These are phyloP conservation scores for Incumbomyces lentus DNA, from an alignment of 2,329 filamentous ascomycete genomes.

Conservation along the genomic window DNA sequence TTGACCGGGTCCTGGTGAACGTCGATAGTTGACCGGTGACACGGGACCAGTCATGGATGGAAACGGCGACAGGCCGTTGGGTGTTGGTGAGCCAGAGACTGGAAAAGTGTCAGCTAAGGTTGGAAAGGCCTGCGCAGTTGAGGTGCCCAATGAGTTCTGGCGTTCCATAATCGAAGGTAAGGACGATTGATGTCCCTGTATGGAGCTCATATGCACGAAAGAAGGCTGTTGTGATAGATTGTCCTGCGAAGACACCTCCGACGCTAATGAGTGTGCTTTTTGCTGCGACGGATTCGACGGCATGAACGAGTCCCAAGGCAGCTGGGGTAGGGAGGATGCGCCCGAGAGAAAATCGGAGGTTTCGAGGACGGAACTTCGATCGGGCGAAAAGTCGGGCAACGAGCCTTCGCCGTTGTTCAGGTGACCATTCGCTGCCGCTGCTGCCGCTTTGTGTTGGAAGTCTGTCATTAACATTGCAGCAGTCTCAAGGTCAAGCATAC, in stretches of 20 bases:
- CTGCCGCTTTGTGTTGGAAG: slow-evolving; percentile 91
- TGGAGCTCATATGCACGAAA: slow-evolving; percentile 48
- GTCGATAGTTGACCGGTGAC: slow-evolving; percentile 58
- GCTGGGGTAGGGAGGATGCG: slow-evolving; percentile 71
- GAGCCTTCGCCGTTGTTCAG: slow-evolving; percentile 36
- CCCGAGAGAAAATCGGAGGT: slow-evolving; percentile 65
- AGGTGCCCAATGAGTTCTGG: slow-evolving; percentile 47
- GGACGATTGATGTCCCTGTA: slow-evolving; percentile 50
- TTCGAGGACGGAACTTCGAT: slow-evolving; percentile 63
- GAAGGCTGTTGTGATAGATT: slow-evolving; percentile 46
- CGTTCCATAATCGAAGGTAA: slow-evolving; percentile 61
- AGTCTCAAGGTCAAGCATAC: slow-evolving; percentile 89
- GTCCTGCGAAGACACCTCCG: slow-evolving; percentile 58
- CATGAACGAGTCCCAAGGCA: slow-evolving; percentile 87
- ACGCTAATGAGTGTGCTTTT: slow-evolving; percentile 65
- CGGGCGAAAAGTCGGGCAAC: slow-evolving; percentile 61
- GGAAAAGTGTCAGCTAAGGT: slow-evolving; percentile 64
- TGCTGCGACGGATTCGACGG: slow-evolving; percentile 57
- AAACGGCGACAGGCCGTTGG: slow-evolving; percentile 64
- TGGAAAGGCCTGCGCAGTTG: slow-evolving; percentile 55
- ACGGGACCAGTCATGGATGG: slow-evolving; percentile 57
- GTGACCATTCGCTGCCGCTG: slow-evolving; percentile 46
- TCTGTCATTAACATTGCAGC: slow-evolving; percentile 98
- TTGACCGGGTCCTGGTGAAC: slow-evolving; percentile 59
- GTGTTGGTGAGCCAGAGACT: slow-evolving; percentile 58